A percentile compares a stretch with the other conserved stretches of the same genome.
These are phyloP conservation scores for Phytopythium mirpurense DNA, from an alignment of 352 stramenopile species.

Conservation along the genomic window DNA sequence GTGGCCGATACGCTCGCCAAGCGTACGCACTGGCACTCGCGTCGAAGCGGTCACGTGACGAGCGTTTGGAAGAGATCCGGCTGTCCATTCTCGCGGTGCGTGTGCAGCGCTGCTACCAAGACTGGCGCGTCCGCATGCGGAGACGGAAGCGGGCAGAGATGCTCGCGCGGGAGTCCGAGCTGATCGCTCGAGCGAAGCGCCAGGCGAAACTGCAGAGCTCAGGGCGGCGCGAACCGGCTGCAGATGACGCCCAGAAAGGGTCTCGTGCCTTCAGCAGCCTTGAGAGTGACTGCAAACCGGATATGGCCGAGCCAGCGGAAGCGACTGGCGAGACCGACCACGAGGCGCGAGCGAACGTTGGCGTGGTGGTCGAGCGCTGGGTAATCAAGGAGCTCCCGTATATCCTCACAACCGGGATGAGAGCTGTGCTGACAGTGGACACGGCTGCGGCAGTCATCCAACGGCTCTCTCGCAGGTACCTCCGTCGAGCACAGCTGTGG, in stretches of 20 bases:
- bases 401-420: constrained; percentile 27
- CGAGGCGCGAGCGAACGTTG: constrained; percentile 3
- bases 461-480: constrained; percentile 17
- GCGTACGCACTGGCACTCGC: constrained; percentile 16
- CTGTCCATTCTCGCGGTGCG: constrained; percentile 24
- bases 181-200: constrained; percentile 25
- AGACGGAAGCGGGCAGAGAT: constrained; percentile 22
- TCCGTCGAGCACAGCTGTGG: constrained; percentile 13
- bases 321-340: neutral
- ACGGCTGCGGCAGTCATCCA: constrained; percentile 25
- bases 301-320: neutral
- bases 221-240: neutral
- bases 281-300: neutral
- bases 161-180: constrained; percentile 22
- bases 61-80: constrained; percentile 17
- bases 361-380: constrained; percentile 27
- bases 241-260: neutral
- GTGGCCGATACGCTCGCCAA: constrained; percentile 12
- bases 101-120: constrained; percentile 27
- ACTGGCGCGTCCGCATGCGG: constrained; percentile 20
- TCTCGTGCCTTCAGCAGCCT: neutral
- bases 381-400: constrained; percentile 27
- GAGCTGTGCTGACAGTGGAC: constrained; percentile 17
- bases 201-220: neutral
- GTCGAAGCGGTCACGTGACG: constrained; percentile 13